Conservation (phyloP, 352 stramenopile species). For the Globisporangium megalacanthum region DNA sequence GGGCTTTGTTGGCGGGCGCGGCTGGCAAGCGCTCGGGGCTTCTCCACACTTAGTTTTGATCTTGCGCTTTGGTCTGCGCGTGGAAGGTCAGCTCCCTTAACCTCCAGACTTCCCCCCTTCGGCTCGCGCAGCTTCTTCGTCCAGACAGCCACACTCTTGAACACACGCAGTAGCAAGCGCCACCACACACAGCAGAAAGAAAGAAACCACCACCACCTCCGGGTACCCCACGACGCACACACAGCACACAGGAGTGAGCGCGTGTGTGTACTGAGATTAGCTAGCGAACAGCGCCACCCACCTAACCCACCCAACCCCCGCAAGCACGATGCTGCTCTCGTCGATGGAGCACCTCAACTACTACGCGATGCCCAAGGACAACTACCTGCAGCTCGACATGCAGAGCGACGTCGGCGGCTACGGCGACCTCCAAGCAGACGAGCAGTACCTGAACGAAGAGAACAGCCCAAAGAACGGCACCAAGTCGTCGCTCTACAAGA, state of each 20-base stretch:
- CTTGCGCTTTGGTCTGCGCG: constrained; percentile 5
- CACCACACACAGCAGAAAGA: too few species aligned
- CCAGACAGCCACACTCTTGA: too few species aligned
- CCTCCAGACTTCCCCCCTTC: neutral
- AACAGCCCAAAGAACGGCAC: constrained; percentile 81
- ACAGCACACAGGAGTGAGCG: too few species aligned
- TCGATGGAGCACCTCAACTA: constrained; percentile 83
- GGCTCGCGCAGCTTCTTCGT: neutral
- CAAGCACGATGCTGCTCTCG: constrained; percentile 57
- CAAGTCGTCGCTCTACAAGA: constrained; percentile 86
- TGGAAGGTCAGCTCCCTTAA: neutral
- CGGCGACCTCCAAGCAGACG: constrained; percentile 33
- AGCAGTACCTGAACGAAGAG: constrained; percentile 71
- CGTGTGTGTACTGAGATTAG: neutral
- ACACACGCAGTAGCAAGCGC: too few species aligned
- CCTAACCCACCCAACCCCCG: neutral
- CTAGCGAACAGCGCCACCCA: too few species aligned
- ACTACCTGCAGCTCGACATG: constrained; percentile 60
- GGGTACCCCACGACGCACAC: too few species aligned
- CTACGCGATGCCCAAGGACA: constrained; percentile 75
- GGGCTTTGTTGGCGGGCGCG: too few species aligned
- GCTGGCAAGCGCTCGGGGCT: neutral
- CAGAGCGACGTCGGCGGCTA: constrained; percentile 31
- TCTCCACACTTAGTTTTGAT: constrained; percentile 17
- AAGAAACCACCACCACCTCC: too few species aligned